Conservation (phyloP, 2,329 filamentous ascomycete species). For the Calonectria hongkongensis region DNA sequence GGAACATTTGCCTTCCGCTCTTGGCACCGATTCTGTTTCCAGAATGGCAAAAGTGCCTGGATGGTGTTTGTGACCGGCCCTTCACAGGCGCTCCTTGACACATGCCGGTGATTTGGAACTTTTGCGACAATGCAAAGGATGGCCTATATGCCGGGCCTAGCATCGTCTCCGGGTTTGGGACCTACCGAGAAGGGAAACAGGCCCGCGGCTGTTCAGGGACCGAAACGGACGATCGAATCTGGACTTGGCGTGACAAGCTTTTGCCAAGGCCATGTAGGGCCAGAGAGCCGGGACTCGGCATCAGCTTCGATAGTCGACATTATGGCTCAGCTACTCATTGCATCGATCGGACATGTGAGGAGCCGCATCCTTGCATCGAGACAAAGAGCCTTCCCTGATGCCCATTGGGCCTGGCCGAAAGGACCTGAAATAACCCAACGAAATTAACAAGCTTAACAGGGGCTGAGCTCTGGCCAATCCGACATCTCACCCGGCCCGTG, state of each 20-base stretch:
- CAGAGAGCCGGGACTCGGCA: conserved; percentile 18
- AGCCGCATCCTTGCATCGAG: background rate
- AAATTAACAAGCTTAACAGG: conserved; percentile 8
- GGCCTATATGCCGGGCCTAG: conserved; percentile 22
- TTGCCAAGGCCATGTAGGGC: conserved; percentile 3
- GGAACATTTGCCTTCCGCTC: conserved; percentile 21
- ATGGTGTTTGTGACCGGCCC: background rate
- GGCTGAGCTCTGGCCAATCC: conserved; percentile 13
- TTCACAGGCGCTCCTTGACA: conserved; percentile 8
- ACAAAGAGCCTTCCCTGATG: background rate
- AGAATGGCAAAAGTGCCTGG: conserved; percentile 10
- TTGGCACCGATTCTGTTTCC: background rate
- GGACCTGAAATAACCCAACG: conserved; percentile 13
- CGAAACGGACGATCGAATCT: conserved; percentile 4
- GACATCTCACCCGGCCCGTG: conserved; percentile 4
- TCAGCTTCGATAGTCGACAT: background rate
- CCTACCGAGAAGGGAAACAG: conserved; percentile 25
- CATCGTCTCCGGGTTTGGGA: conserved; percentile 10
- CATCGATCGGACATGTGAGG: too few relatives aligned
- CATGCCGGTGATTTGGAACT: conserved; percentile 19
- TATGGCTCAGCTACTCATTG: background rate
- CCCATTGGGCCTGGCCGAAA: background rate
- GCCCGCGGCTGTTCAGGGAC: background rate
- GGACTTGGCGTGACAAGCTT: conserved; percentile 18
- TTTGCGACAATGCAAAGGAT: conserved; percentile 14